Conservation (phyloP, 495 filamentous ascomycete genomes). For the Aspergillus haitiensis region DNA sequence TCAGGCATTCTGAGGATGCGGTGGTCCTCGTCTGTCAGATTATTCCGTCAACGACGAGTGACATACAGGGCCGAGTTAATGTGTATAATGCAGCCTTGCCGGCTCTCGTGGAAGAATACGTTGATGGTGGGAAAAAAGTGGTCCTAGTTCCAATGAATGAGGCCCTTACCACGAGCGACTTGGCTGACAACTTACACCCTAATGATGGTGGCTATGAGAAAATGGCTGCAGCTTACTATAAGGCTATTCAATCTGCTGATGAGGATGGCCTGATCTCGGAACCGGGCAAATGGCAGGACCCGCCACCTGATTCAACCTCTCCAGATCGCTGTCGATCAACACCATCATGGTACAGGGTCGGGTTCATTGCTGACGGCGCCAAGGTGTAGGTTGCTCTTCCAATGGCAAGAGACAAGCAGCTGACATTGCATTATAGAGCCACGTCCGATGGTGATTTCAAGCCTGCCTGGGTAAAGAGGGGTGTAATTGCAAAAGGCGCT, state of each 20-base stretch:
- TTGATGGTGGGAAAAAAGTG: background rate
- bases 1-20: background rate
- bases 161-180: background rate
- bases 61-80: background rate
- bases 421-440: background rate
- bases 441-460: background rate
- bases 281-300: background rate
- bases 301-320: background rate
- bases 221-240: background rate
- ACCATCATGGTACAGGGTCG: background rate
- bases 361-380: background rate
- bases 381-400: background rate
- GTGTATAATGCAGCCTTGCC: background rate
- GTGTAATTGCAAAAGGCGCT: conserved; percentile 2
- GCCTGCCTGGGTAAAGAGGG: conserved; percentile 1
- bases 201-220: background rate
- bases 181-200: conserved; percentile 6
- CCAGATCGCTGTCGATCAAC: background rate
- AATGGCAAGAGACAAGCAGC: background rate
- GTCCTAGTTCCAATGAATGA: background rate
- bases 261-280: background rate
- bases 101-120: background rate
- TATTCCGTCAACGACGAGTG: background rate
- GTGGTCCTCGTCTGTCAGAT: conserved; percentile 3
- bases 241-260: background rate